Evolutionary conservation across 2,329 filamentous ascomycete genomes (phyloP).

Genomic region (Claviceps maximensis): DNA sequence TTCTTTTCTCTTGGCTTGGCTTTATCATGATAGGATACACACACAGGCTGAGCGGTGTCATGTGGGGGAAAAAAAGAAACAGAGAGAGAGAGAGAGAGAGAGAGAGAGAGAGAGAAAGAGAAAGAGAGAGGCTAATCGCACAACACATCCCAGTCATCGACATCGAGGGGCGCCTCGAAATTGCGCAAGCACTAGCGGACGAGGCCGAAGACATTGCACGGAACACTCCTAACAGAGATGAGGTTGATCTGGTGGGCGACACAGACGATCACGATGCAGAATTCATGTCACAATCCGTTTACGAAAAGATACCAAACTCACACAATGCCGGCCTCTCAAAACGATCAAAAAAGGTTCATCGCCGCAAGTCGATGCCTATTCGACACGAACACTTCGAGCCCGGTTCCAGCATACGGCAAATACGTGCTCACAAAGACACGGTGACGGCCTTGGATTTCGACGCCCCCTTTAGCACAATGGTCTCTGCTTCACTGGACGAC

Average conservation of each 20-base stretch:
- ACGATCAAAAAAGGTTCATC: slow-evolving; percentile 40
- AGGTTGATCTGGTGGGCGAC: slow-evolving; percentile 39
- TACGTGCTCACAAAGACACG: slow-evolving; percentile 76
- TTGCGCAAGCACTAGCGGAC: slow-evolving; percentile 44
- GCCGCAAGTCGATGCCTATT: slow-evolving; percentile 80
- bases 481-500: slow-evolving; percentile 84
- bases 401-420: slow-evolving; percentile 74
- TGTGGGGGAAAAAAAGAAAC: too few species aligned
- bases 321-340: slow-evolving; percentile 32
- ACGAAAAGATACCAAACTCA: slow-evolving; percentile 68
- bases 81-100: too few species aligned
- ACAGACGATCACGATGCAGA: slow-evolving; percentile 34
- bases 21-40: too few species aligned
- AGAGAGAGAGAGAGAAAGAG: too few species aligned
- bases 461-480: slow-evolving; percentile 89
- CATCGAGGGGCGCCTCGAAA: slow-evolving; percentile 47
- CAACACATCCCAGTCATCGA: slow-evolving; percentile 42
- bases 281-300: slow-evolving; percentile 98
- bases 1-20: background rate
- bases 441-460: slow-evolving; percentile 93
- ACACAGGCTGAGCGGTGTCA: background rate
- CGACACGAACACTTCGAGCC: slow-evolving; percentile 91
- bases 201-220: slow-evolving; percentile 44
- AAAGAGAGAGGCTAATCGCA: background rate
- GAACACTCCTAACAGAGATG: slow-evolving; percentile 37